Evolutionary conservation across 2,329 filamentous ascomycete species (phyloP).

Genomic region (Pseudogymnoascus destructans): DNA sequence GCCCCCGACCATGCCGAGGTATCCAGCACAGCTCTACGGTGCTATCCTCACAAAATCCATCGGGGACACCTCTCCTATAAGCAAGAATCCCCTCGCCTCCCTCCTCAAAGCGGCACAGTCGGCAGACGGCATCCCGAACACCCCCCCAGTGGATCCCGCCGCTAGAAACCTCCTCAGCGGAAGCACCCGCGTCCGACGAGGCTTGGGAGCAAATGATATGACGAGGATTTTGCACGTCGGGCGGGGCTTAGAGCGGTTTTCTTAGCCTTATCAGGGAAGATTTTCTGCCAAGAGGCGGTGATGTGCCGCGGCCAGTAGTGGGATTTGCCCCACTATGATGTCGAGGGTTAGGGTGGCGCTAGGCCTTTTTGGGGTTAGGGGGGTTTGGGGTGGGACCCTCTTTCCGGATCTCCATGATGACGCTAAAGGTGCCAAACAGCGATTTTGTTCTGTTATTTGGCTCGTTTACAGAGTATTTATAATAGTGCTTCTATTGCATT

Average conservation of each 20-base stretch:
- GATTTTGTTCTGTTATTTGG: no score
- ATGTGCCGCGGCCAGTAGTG: neutral
- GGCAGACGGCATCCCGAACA: neutral
- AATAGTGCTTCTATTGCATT: neutral
- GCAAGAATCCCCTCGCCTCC: neutral
- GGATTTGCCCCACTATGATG: neutral
- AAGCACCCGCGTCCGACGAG: neutral
- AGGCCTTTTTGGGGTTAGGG: neutral
- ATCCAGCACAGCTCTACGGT: neutral
- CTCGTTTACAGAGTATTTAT: neutral
- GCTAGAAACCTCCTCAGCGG: neutral
- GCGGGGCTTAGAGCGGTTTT: neutral
- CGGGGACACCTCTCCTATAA: neutral
- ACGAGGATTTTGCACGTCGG: neutral
- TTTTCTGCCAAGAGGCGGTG: conserved; percentile 3
- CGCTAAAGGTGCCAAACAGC: neutral
- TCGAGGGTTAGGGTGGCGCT: neutral
- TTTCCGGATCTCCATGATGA: neutral
- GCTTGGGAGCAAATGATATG: neutral
- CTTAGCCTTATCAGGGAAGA: neutral
- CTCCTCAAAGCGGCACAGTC: neutral
- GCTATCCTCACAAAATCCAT: neutral
- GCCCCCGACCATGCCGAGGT: neutral
- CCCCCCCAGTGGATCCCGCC: neutral
- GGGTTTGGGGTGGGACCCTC: neutral